Evolutionary conservation across 257 asterid species (phyloP).

Genomic region (Solanum paucissectum): DNA sequence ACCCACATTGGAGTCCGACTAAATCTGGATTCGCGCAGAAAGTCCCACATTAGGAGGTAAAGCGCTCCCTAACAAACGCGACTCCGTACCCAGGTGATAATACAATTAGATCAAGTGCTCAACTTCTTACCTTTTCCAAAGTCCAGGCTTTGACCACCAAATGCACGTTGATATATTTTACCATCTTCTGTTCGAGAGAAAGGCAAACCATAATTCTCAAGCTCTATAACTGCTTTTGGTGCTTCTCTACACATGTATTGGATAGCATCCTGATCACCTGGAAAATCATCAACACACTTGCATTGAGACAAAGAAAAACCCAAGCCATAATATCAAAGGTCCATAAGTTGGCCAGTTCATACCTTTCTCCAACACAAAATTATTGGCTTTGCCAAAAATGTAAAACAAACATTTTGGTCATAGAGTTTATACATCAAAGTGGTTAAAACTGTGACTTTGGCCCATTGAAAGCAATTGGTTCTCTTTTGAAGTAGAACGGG

Average conservation of each 20-base stretch:
- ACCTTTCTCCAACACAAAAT: background rate
- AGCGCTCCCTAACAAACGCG: background rate
- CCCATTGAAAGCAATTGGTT: background rate
- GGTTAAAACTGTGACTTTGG: background rate
- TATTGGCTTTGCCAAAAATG: background rate
- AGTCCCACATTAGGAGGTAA: background rate
- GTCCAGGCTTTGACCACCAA: constrained; percentile 95
- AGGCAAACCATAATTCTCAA: constrained; percentile 86
- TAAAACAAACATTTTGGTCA: background rate
- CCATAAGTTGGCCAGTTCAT: background rate
- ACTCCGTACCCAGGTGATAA: background rate
- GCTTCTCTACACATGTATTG: constrained; percentile 96
- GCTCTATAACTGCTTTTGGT: constrained; percentile 89
- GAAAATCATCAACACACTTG: constrained; percentile 1
- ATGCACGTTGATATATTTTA: constrained; percentile 92
- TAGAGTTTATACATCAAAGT: background rate
- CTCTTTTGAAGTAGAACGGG: background rate
- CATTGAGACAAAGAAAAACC: background rate
- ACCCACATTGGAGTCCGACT: background rate
- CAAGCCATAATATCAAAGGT: background rate
- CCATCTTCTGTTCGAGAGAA: constrained; percentile 98
- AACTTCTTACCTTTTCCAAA: constrained; percentile 71
- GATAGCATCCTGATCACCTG: constrained; percentile 96
- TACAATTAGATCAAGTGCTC: background rate
- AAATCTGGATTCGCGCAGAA: background rate